Percentiles rank a stretch among this genome's conserved stretches.
phyloP scores from a whole-genome alignment of 305 asterid genomes.

The Fraxinus floribunda region DNA sequence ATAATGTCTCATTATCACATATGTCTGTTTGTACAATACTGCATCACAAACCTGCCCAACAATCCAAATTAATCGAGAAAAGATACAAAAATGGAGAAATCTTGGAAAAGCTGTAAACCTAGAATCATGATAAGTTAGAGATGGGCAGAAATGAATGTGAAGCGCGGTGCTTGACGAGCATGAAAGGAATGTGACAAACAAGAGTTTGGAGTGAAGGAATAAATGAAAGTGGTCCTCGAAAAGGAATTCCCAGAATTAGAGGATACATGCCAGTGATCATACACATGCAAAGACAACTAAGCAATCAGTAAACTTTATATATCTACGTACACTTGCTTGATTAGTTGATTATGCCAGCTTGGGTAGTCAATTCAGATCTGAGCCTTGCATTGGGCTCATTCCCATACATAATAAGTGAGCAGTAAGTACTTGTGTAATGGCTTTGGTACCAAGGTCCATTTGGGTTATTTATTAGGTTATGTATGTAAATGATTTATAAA shows the following conservation, averaged over 20 bases:
- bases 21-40: background rate
- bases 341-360: no score
- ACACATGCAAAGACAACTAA: background rate
- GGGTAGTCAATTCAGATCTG: background rate
- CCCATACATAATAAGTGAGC: background rate
- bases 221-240: constrained; percentile 13
- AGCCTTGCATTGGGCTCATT: background rate
- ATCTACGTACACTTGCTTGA: no score
- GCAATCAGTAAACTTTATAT: background rate
- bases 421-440: background rate
- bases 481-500: no score
- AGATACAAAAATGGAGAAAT: background rate
- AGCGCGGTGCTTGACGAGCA: background rate
- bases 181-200: constrained; percentile 18
- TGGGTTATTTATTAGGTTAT: background rate
- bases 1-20: background rate
- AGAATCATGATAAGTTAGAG: background rate
- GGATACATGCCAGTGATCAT: background rate
- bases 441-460: background rate
- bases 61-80: background rate
- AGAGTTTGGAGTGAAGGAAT: constrained; percentile 2
- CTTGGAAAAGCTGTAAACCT: background rate
- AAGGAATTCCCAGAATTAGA: background rate
- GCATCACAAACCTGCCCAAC: background rate
- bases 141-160: background rate